Evolutionary conservation across 1,139 yeast genomes (phyloP), one percentile per base, ranked within the genome.

Genomic region (Lodderomyces jiufengensis): DNA sequence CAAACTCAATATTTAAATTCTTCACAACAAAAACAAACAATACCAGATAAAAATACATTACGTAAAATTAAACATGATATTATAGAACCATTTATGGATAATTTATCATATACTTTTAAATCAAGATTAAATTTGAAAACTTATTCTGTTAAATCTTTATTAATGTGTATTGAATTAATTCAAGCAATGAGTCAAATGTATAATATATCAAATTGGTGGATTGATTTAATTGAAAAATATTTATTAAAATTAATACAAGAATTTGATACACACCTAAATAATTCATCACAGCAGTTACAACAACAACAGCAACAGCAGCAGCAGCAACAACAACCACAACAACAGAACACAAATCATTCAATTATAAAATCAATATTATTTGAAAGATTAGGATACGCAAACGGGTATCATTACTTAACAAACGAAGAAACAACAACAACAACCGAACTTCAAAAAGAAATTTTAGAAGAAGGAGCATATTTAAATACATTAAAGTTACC

Each of bases 1-100:
- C 79, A 74, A 48, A 77, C 79, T 10, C 74, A 68, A 42, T 60
- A 57, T 40, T 36, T 26, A 3, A 14, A 27, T 8, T 30, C 28
- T 37, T 33, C 42, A 37, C 37, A 24, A 18, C 36, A 31, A 35
- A 43, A 34, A 44, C 46, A 10, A 27, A 47, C 15, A 44, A 38
- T 15, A 12, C 46, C 45, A 1, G 75, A 70, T 45, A 64, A 56
- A 38, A 73, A 81, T 39, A 76, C 84, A 10, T 64, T 82, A 9
- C 64, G 79, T 6, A 78, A 79, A 41, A 73, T 78, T 46, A 70
- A 78, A 42, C 82, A 78, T 50, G 77, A 77, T 43, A 68, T 77
- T 15, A 66, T 83, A 10, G 84, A 76, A 42, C 85, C 90, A 1
- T 67, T 78, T 48, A 61, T 84, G 31, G 94, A 85, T 45, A 75